phyloP scores from a whole-genome alignment of 2,329 filamentous ascomycete species.

The Colletotrichum brevisporum region DNA sequence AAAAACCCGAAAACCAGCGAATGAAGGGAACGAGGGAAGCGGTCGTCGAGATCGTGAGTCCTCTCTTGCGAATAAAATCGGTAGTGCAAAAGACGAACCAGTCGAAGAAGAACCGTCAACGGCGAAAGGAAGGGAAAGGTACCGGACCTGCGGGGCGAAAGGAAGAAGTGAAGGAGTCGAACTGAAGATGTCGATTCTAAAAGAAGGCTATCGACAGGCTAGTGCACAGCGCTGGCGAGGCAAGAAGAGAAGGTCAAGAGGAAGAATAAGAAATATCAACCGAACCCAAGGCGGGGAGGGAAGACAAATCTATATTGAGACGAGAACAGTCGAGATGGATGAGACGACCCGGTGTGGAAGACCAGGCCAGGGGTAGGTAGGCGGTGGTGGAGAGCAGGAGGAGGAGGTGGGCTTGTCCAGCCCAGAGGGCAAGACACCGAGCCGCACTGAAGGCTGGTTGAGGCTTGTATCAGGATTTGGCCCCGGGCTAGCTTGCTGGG shows the following conservation, averaged over 20 bases:
- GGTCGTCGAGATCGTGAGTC: conserved; percentile 40
- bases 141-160: conserved; percentile 65
- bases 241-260: conserved; percentile 49
- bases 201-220: conserved; percentile 67
- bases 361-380: conserved; percentile 32
- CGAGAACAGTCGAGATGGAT: conserved; percentile 38
- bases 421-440: conserved; percentile 56
- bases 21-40: conserved; percentile 42
- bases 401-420: conserved; percentile 44
- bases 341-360: conserved; percentile 27
- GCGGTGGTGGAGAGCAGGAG: conserved; percentile 22
- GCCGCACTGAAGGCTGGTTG: conserved; percentile 45
- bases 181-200: conserved; percentile 61
- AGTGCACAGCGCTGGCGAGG: conserved; percentile 64
- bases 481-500: conserved; percentile 50
- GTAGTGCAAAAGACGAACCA: conserved; percentile 41
- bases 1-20: conserved; percentile 34
- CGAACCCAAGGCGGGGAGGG: conserved; percentile 35
- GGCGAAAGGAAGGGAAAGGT: conserved; percentile 53
- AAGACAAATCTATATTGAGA: conserved; percentile 56
- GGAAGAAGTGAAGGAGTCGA: conserved; percentile 45
- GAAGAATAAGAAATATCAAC: conserved; percentile 45
- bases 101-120: conserved; percentile 45
- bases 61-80: conserved; percentile 40
- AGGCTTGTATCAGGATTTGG: conserved; percentile 57